These are phyloP conservation scores for Dictyostelium firmibasis DNA, from an alignment of 78 protist genomes.

Conservation along the genomic window DNA sequence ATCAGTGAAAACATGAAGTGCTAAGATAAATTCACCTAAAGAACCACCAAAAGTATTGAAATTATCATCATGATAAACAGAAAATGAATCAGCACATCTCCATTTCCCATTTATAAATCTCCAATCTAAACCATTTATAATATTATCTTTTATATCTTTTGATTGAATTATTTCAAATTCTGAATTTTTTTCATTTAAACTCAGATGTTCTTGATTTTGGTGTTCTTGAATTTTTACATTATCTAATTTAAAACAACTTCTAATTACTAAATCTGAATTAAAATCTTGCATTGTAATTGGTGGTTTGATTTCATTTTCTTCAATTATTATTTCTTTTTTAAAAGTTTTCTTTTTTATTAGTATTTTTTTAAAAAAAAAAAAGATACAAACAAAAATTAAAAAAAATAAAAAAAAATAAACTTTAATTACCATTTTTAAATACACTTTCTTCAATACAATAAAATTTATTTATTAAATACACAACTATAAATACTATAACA, in stretches of 20 bases:
- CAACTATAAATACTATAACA: neutral
- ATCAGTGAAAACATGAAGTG: neutral
- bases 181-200: neutral
- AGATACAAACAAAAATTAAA: no score
- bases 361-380: no score
- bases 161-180: neutral
- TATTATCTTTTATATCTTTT: neutral
- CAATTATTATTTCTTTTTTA: neutral
- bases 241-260: neutral
- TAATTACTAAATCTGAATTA: neutral
- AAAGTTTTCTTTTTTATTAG: neutral
- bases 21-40: neutral
- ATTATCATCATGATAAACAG: neutral
- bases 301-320: neutral
- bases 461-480: neutral
- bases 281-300: neutral
- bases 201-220: neutral
- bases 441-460: neutral
- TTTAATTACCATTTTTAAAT: neutral
- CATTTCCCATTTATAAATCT: neutral
- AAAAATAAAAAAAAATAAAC: neutral
- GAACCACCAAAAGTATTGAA: conserved; percentile 10
- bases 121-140: neutral
- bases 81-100: conserved; percentile 9
- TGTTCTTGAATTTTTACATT: neutral